Conservation (phyloP, 768 basidiomycete species). For the Terana coerulea region DNA sequence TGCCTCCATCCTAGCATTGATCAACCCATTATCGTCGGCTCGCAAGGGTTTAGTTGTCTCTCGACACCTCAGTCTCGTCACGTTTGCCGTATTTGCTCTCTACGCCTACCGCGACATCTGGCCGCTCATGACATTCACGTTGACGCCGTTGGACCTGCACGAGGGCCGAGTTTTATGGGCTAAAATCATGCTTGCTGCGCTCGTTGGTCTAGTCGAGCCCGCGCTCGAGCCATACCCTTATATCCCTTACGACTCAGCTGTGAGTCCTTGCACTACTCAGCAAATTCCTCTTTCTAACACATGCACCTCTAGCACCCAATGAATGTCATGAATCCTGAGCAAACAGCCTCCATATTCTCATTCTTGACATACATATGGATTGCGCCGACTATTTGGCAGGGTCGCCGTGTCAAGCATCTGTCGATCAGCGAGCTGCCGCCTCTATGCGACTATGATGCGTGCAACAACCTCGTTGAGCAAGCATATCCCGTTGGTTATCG, state of each 20-base stretch:
- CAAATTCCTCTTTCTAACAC: neutral
- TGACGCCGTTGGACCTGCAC: slow-evolving; percentile 39
- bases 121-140: slow-evolving; percentile 50
- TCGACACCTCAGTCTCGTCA: slow-evolving; percentile 44
- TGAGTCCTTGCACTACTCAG: neutral
- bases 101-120: slow-evolving; percentile 54
- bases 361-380: slow-evolving; percentile 38
- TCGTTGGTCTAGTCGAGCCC: slow-evolving; percentile 45
- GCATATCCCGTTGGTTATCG: slow-evolving; percentile 23
- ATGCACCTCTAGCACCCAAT: neutral
- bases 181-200: slow-evolving; percentile 40
- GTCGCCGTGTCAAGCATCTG: slow-evolving; percentile 27
- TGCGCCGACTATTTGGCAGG: slow-evolving; percentile 29
- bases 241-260: slow-evolving; percentile 8
- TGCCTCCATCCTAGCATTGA: slow-evolving; percentile 18
- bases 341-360: slow-evolving; percentile 39
- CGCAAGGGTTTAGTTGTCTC: slow-evolving; percentile 19
- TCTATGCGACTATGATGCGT: slow-evolving; percentile 25
- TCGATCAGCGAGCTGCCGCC: slow-evolving; percentile 32
- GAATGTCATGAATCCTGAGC: slow-evolving; percentile 36
- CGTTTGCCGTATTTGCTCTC: slow-evolving; percentile 41
- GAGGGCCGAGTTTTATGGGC: slow-evolving; percentile 50
- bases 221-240: slow-evolving; percentile 39
- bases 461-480: slow-evolving; percentile 17
- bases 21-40: slow-evolving; percentile 12